A percentile compares a stretch with the other conserved stretches of the same genome.
These are phyloP conservation scores for Vinca minor DNA, from an alignment of 257 asterid genomes.

Conservation along the genomic window DNA sequence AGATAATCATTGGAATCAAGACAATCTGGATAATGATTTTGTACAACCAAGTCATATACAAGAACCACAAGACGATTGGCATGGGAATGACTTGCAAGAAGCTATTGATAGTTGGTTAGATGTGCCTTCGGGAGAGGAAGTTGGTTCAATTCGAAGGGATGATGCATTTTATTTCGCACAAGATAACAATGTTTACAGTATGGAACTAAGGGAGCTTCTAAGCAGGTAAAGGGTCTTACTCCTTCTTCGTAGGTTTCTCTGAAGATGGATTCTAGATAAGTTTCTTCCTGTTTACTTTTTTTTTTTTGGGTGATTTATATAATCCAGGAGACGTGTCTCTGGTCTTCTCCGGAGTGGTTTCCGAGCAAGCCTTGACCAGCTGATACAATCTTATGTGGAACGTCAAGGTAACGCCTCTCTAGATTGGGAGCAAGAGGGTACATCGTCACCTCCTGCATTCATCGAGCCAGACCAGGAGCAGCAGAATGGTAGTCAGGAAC, in stretches of 20 bases:
- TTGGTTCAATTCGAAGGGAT: slow-evolving; percentile 31
- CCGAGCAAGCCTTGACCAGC: slow-evolving; percentile 60
- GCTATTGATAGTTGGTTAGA: slow-evolving; percentile 63
- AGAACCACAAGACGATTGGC: slow-evolving; percentile 53
- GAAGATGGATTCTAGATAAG: not conserved
- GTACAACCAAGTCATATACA: slow-evolving; percentile 35
- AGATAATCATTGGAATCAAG: slow-evolving; percentile 35
- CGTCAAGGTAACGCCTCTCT: slow-evolving; percentile 54
- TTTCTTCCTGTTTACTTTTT: not conserved
- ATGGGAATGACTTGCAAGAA: slow-evolving; percentile 44
- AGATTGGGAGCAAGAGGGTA: slow-evolving; percentile 50
- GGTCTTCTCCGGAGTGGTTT: slow-evolving; percentile 73
- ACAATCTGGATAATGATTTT: slow-evolving; percentile 25
- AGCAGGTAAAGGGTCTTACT: slow-evolving; percentile 42
- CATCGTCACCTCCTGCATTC: slow-evolving; percentile 38
- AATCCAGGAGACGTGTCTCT: slow-evolving; percentile 77
- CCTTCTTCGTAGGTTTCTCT: not conserved
- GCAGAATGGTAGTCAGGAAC: slow-evolving; percentile 22
- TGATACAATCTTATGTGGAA: slow-evolving; percentile 58
- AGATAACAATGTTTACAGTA: slow-evolving; percentile 49
- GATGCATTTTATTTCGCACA: slow-evolving; percentile 38
- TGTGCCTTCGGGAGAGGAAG: slow-evolving; percentile 48
- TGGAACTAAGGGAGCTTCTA: slow-evolving; percentile 75
- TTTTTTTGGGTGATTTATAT: not conserved
- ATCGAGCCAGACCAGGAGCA: slow-evolving; percentile 42